Base-by-base conservation (phyloP, 1,284 basidiomycete genomes). In the Apiotrichum montevideense region DNA sequence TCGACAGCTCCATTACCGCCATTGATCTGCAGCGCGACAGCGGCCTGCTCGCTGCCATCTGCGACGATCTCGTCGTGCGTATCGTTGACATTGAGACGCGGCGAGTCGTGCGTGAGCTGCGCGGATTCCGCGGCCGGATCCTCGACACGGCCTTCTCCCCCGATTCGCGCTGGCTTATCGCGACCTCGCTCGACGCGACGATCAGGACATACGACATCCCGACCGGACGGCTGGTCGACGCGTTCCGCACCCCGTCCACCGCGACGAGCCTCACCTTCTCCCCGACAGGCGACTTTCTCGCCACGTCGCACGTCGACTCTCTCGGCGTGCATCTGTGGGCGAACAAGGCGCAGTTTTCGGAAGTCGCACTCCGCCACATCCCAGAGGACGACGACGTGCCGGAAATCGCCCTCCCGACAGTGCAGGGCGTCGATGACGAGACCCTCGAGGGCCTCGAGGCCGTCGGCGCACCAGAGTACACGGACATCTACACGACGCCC, bases 201-300 rank as follows among this genome's bases (percentile, higher is more conserved):
- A 89, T 98, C 64, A 85, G 96, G 46, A 98, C 96, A 0, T 98
- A 92, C 71, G 96, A 99, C 73, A 83, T 99, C 21, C 95, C 96
- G 0, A 92, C 92, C 9, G 91, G 93, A 3, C 82, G 85, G 34
- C 80, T 98, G 40, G 89, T 99, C 52, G 92, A 98, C 69, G 90
- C 87, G 0, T 98, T 98, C 81, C 83, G 84, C 52, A 91, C 91
- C 3, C 79, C 87, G n/a, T 91, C 87, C 61, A 84, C 96, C 15
- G 91, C 94, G 2, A 95, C 91, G 0, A 91, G 87, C 66, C 75
- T 99, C 21, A 83, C 90, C 0, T 96, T 98, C 73, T 97, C 92
- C 0, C 96, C 96, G 0, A 88, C 91, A 0, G 88, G 88, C 57
- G 96, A 98, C 74, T 98, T 99, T 77, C 77, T 99, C 56, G 96